Base-by-base conservation (phyloP, 1,284 basidiomycete genomes). In the Sporisorium scitamineum region DNA sequence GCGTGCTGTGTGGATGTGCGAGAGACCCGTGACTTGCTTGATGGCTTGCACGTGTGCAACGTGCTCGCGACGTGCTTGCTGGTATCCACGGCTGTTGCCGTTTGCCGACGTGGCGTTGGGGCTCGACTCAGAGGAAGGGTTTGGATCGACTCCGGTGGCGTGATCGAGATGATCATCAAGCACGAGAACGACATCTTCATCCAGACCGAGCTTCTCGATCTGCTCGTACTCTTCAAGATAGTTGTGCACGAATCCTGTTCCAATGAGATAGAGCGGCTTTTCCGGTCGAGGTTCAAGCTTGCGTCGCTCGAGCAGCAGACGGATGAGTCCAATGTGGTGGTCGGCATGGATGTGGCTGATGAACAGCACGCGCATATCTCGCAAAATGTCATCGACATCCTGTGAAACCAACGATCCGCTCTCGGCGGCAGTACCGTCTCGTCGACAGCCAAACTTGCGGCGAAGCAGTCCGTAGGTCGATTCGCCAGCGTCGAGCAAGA, bases 291-390 rank as follows among this genome's bases (percentile, higher is more conserved):
- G 64, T 11, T 48, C 34, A 65, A 95, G 94, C 86, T 88, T 87
- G 54, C 89, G 88, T 61, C 96, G 89, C 87, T 92, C 91, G 0
- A 90, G 87, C 13, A 98, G 88, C 16, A 98, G 86, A 55, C 91
- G 89, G 0, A 90, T 88, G 29, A 96, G 85, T 1, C 96, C 96
- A 53, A 92, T 89, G 83, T 97, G 95, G 85, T 98, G 95, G 84
- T 98, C 96, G 0, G 90, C 95, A 82, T 97, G 95, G 80, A 93
- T 89, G 84, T 98, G 96, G 76, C 92, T 94, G 75, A 97, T 88
- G 85, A 92, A 97, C 31, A 98, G 89, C 81, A 93, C 90, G 73
- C 90, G 91, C 32, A 96, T 85, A 54, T 92, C 87, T n/a, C 90
- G 87, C 61, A 96, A 56, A 5, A 80, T 74, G 14, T 70, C 59